Evolutionary conservation across 768 basidiomycete species (phyloP).

Genomic region (Ramaria rubella): DNA sequence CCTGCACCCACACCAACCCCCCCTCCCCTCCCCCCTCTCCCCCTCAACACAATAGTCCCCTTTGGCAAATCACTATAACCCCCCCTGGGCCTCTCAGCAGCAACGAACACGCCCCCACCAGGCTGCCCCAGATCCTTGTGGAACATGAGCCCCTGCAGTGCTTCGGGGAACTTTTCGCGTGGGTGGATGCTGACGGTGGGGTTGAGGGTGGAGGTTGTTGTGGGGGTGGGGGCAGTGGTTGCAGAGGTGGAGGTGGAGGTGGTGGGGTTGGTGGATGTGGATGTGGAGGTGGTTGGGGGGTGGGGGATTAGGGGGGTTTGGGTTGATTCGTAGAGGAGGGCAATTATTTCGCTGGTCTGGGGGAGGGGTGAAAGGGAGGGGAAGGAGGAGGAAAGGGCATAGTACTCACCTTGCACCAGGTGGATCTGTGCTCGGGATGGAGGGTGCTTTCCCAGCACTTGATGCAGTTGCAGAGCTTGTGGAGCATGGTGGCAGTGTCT

Average conservation of each 20-base stretch:
- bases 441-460: slow-evolving; percentile 81
- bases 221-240: not conserved
- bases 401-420: slow-evolving; percentile 74
- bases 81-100: slow-evolving; percentile 33
- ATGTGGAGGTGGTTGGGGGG: slow-evolving; percentile 19
- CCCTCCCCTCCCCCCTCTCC: too few relatives aligned
- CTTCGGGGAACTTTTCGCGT: slow-evolving; percentile 46
- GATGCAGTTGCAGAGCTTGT: slow-evolving; percentile 76
- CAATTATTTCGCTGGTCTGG: slow-evolving; percentile 88
- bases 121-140: slow-evolving; percentile 73
- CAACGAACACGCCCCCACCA: slow-evolving; percentile 83
- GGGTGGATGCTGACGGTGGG: slow-evolving; percentile 60
- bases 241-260: slow-evolving; percentile 18
- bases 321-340: slow-evolving; percentile 89
- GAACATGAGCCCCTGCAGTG: slow-evolving; percentile 54
- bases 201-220: slow-evolving; percentile 42
- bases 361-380: slow-evolving; percentile 5
- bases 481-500: slow-evolving; percentile 68
- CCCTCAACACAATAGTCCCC: slow-evolving; percentile 50
- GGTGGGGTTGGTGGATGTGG: slow-evolving; percentile 58
- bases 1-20: too few relatives aligned
- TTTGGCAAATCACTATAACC: slow-evolving; percentile 49
- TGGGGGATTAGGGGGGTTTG: slow-evolving; percentile 49
- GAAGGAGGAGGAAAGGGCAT: not conserved
- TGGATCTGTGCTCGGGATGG: slow-evolving; percentile 91